Percentiles rank a stretch among this genome's conserved stretches.
Evolutionary conservation across 108 stramenopile species (phyloP).

Genomic region (Bacterosira constricta): DNA sequence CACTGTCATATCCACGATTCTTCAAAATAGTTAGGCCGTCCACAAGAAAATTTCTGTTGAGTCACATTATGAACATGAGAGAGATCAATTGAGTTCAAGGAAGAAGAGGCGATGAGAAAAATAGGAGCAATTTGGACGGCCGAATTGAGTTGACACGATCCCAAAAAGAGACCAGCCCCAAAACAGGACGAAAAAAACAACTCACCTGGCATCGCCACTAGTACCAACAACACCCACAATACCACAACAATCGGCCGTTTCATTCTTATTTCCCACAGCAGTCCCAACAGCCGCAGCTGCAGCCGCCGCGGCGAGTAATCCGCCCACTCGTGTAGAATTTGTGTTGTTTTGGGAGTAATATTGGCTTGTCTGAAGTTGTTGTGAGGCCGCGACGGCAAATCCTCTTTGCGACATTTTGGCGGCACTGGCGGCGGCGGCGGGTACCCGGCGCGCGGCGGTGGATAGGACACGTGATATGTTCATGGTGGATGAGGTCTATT

Average conservation of each 20-base stretch:
- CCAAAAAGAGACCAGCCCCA: neutral
- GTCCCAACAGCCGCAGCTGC: slow-evolving; percentile 20
- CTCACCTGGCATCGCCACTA: slow-evolving; percentile 52
- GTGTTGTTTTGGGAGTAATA: neutral
- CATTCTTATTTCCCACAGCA: slow-evolving; percentile 1
- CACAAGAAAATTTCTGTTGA: slow-evolving; percentile 68
- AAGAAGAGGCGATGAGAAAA: slow-evolving; percentile 6
- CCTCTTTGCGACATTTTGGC: slow-evolving; percentile 24
- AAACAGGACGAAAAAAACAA: neutral
- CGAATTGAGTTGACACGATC: no score
- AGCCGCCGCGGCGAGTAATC: slow-evolving; percentile 21
- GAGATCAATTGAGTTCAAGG: neutral
- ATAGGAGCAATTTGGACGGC: slow-evolving; percentile 9
- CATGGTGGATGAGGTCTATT: neutral
- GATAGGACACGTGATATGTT: slow-evolving; percentile 14
- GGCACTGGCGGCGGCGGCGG: slow-evolving; percentile 1
- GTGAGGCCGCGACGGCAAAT: slow-evolving; percentile 28
- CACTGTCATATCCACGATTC: slow-evolving; percentile 98
- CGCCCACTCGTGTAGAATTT: neutral
- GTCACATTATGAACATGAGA: neutral
- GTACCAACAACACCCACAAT: slow-evolving; percentile 63
- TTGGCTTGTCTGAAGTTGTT: slow-evolving; percentile 10
- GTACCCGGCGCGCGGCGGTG: slow-evolving; percentile 14
- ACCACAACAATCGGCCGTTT: slow-evolving; percentile 55
- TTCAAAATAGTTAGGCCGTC: slow-evolving; percentile 96